Evolutionary conservation across 352 stramenopile genomes (phyloP).

Genomic region (Phytophthora hibernalis): DNA sequence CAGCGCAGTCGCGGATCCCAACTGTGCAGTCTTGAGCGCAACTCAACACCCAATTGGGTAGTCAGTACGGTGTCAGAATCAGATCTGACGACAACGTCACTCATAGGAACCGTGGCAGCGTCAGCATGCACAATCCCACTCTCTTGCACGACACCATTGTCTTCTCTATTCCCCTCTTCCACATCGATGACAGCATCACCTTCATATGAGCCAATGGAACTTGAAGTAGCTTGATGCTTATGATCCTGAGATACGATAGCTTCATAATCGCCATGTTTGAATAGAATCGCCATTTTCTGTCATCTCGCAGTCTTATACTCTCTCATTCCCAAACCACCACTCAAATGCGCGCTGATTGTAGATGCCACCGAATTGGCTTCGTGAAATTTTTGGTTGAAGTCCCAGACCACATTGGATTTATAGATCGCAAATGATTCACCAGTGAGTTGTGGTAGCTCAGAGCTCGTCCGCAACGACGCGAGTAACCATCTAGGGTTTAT

Average conservation of each 20-base stretch:
- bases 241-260: neutral
- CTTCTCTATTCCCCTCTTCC: too few species aligned
- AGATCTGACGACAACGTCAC: too few species aligned
- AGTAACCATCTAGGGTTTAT: constrained; percentile 24
- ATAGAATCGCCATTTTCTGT: neutral
- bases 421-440: constrained; percentile 1
- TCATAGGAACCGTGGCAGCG: too few species aligned
- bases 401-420: constrained; percentile 1
- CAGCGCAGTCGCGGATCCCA: neutral
- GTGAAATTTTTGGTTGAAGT: constrained; percentile 21
- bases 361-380: constrained; percentile 13
- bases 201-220: too few species aligned
- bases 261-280: constrained; percentile 18
- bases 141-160: too few species aligned
- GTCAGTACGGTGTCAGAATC: too few species aligned
- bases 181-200: too few species aligned
- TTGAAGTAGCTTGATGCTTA: too few species aligned
- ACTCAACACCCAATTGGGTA: neutral
- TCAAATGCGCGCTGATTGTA: constrained; percentile 19
- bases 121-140: too few species aligned
- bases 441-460: neutral
- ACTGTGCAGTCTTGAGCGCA: too few species aligned
- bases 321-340: constrained; percentile 18
- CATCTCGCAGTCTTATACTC: constrained; percentile 5
- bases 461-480: constrained; percentile 1